Evolutionary conservation across 257 asterid genomes (phyloP).

Genomic region (Solanum neorickii): DNA sequence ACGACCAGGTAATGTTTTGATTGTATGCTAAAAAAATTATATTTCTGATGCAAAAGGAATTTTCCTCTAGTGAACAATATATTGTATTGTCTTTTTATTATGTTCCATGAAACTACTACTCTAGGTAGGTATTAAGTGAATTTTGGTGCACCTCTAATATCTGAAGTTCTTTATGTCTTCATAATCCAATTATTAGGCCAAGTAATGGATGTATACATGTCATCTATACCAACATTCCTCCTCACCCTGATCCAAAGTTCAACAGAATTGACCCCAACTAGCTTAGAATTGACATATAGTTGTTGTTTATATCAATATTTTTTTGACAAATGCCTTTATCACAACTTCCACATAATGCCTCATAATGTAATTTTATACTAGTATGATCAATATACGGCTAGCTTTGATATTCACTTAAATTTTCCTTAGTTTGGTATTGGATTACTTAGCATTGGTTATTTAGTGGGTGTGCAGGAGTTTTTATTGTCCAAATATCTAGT

Average conservation of each 20-base stretch:
- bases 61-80: background rate
- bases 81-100: too few species aligned
- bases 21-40: too few species aligned
- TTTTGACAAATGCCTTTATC: background rate
- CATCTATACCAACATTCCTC: background rate
- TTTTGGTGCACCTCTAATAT: background rate
- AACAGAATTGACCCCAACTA: background rate
- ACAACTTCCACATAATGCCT: background rate
- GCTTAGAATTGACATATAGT: background rate
- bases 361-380: background rate
- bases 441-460: background rate
- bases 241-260: background rate
- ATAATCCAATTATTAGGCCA: too few species aligned
- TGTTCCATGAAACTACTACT: background rate
- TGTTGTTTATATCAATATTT: background rate
- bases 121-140: background rate
- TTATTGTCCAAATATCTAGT: background rate
- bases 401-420: background rate
- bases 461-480: background rate
- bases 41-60: background rate
- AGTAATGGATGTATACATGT: background rate
- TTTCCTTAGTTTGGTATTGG: background rate
- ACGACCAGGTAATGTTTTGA: too few species aligned
- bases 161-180: background rate
- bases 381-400: background rate